A percentile compares a stretch with the other conserved stretches of the same genome.
Evolutionary conservation across 2,329 filamentous ascomycete genomes (phyloP).

Genomic region (Sporothrix brunneoviolacea): DNA sequence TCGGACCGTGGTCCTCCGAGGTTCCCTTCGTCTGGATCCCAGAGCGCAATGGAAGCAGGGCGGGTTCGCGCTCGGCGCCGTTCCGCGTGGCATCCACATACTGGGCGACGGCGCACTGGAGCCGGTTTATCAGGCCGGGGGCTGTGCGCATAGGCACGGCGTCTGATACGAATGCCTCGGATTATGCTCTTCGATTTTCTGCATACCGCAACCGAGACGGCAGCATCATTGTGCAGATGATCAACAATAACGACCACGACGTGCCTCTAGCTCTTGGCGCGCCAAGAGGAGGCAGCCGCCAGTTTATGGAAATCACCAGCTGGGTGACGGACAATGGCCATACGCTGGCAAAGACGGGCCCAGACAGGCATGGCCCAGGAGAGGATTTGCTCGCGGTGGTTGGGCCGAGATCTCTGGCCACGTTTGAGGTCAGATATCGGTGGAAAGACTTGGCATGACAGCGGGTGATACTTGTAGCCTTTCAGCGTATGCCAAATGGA

Average conservation of each 20-base stretch:
- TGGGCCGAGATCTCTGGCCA: neutral
- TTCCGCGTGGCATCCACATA: slow-evolving; percentile 12
- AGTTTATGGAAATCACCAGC: neutral
- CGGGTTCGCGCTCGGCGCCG: too few relatives aligned
- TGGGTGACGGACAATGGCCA: slow-evolving; percentile 4
- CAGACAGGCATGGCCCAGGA: neutral
- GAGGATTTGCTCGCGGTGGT: neutral
- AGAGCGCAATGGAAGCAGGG: too few relatives aligned
- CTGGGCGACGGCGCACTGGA: slow-evolving; percentile 31
- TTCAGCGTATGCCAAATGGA: too few relatives aligned
- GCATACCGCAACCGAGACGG: slow-evolving; percentile 6
- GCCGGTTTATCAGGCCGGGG: slow-evolving; percentile 28
- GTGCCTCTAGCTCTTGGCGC: neutral
- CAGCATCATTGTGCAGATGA: neutral
- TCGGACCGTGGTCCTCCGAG: neutral
- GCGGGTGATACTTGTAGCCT: too few relatives aligned
- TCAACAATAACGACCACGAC: slow-evolving; percentile 4
- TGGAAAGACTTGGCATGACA: too few relatives aligned
- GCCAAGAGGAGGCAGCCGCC: neutral
- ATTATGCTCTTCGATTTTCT: too few relatives aligned
- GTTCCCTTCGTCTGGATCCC: slow-evolving; percentile 6
- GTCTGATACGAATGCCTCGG: too few relatives aligned
- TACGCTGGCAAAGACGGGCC: neutral
- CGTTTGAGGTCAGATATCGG: neutral
- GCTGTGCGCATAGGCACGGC: slow-evolving; percentile 19